These are phyloP conservation scores for Dipteronia sinensis DNA, from an alignment of 345 rosid genomes.

Conservation along the genomic window DNA sequence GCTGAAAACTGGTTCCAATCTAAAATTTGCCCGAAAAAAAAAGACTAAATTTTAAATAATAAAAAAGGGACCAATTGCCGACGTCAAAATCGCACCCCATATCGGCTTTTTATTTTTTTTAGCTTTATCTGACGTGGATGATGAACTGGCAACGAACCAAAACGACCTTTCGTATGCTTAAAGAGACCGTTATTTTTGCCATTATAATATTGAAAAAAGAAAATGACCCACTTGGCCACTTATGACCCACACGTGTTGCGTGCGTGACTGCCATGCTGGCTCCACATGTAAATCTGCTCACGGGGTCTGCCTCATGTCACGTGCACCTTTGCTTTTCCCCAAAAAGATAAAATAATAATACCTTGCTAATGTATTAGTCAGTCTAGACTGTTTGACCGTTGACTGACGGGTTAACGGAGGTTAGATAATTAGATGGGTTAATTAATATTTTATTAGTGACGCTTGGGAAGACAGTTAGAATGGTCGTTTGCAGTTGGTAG, in stretches of 20 bases:
- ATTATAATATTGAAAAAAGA: neutral
- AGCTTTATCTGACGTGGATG: slow-evolving; percentile 40
- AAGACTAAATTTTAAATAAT: too few relatives aligned
- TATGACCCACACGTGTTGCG: slow-evolving; percentile 37
- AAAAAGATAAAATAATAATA: neutral
- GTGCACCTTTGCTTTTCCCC: slow-evolving; percentile 41
- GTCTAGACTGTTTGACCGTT: slow-evolving; percentile 40
- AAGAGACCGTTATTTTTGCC: slow-evolving; percentile 20
- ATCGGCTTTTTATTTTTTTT: slow-evolving; percentile 1
- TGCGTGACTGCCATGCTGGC: slow-evolving; percentile 60
- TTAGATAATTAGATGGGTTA: neutral
- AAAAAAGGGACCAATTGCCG: slow-evolving; percentile 21
- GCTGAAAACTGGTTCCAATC: too few relatives aligned
- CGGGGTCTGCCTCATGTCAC: slow-evolving; percentile 66
- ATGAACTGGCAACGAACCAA: slow-evolving; percentile 28
- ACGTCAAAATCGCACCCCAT: slow-evolving; percentile 30
- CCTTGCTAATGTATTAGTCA: neutral
- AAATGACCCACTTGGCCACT: neutral
- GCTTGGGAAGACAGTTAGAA: slow-evolving; percentile 18
- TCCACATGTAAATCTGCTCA: slow-evolving; percentile 55
- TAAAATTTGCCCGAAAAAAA: too few relatives aligned
- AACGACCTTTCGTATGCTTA: slow-evolving; percentile 31
- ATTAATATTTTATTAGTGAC: neutral
- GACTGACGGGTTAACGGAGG: slow-evolving; percentile 24
- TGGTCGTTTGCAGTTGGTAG: slow-evolving; percentile 26